Conservation (phyloP, 2,329 filamentous ascomycete genomes). For the Nigrograna mackinnonii region DNA sequence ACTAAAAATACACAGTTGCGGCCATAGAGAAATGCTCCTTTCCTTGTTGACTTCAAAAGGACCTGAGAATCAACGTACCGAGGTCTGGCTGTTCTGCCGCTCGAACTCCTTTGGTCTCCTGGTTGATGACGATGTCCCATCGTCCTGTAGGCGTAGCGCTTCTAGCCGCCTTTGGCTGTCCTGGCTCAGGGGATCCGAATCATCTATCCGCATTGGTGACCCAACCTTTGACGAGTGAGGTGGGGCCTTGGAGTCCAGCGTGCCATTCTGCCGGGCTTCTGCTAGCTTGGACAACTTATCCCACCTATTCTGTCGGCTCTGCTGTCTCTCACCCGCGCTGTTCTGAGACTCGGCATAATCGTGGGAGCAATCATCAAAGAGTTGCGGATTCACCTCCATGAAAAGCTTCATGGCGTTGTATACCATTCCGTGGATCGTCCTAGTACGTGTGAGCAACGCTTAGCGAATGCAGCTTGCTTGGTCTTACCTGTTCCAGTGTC, state of each 20-base stretch:
- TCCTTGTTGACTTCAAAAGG: slow-evolving; percentile 38
- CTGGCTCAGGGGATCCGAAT: slow-evolving; percentile 77
- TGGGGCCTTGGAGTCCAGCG: slow-evolving; percentile 19
- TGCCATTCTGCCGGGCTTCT: slow-evolving; percentile 64
- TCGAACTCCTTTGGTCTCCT: slow-evolving; percentile 45
- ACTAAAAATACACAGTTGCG: slow-evolving; percentile 47
- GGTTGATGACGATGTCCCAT: slow-evolving; percentile 46
- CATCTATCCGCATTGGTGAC: slow-evolving; percentile 61
- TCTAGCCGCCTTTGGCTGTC: slow-evolving; percentile 87
- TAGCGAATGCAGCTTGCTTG: neutral
- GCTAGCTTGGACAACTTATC: slow-evolving; percentile 82
- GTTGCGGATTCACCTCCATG: slow-evolving; percentile 98
- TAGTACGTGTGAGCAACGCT: slow-evolving; percentile 44
- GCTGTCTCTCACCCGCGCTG: slow-evolving; percentile 82
- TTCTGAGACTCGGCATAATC: slow-evolving; percentile 98
- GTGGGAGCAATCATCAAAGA: slow-evolving; percentile 98
- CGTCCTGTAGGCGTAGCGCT: slow-evolving; percentile 88
- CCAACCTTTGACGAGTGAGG: slow-evolving; percentile 36
- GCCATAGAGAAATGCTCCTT: slow-evolving; percentile 41
- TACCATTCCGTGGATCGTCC: slow-evolving; percentile 99
- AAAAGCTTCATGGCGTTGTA: slow-evolving; percentile 99
- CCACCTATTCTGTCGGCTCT: slow-evolving; percentile 84
- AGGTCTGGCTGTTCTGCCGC: slow-evolving; percentile 42
- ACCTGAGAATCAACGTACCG: slow-evolving; percentile 49
- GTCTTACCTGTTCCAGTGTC: slow-evolving; percentile 94